Evolutionary conservation across 2,329 filamentous ascomycete genomes (phyloP), one percentile per base, ranked within the genome.

Genomic region (Cordyceps militaris): DNA sequence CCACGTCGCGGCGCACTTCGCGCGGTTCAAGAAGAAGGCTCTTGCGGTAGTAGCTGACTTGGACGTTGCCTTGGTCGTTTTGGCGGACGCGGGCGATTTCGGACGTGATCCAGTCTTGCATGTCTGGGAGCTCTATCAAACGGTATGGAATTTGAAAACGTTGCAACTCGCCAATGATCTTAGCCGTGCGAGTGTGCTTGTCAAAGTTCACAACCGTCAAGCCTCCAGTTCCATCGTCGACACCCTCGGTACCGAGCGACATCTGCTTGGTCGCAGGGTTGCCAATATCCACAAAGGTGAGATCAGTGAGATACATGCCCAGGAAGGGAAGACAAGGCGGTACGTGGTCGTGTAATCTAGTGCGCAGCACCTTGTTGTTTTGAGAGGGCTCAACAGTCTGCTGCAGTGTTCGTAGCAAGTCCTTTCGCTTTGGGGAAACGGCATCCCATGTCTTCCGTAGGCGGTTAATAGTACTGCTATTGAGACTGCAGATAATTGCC

Each of bases 201-300:
- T 97, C 93, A 66, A 97, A 97, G 74, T 99, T 99, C 79, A 99
- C 91, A 32, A 97, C 89, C 0, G 85, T 84, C 66, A 90, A 80
- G 26, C 84, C 82, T 16, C 83, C 80, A 14, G 85, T 80, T 34
- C 84, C 80, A 30, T 85, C 80, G n/a, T 88, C 83, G 14, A 78
- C 76, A 7, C 78, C 76, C 69, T 79, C 71, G 23, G 64, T 64
- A 24, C 72, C 73, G 3, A 76, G 69, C 5, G 71, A 72, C 21
- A 96, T 82, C 65, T 87, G 87, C 66, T 93, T 90, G 2, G 87
- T 92, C 5, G 90, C 84, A 34, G 89, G 88, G 71, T 97, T 97
- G 61, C 94, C 94, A 62, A 93, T 91, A 68, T 97, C 91, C 56
- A 96, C 88, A 72, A 99, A 97, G 0, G 92, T 97, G 58, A 96